A percentile compares a stretch with the other conserved stretches of the same genome.
Conservation (phyloP, 2,329 filamentous ascomycete species). For the Cladosporium sp. region DNA sequence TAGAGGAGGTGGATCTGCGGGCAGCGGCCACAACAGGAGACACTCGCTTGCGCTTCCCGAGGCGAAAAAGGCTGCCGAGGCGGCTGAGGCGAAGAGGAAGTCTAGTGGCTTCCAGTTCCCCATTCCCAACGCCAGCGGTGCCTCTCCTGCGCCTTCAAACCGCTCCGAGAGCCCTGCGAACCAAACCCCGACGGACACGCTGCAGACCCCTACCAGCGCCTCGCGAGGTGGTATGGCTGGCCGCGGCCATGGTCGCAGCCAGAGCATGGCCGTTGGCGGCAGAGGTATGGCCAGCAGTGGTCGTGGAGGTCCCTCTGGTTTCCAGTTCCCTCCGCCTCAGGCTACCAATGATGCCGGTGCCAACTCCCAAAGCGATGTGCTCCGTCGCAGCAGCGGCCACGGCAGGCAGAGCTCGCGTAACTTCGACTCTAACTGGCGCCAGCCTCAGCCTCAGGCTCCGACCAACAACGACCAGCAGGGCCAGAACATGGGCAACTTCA, state of each 20-base stretch:
- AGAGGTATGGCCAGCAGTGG: constrained; percentile 57
- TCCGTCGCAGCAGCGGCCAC: constrained; percentile 76
- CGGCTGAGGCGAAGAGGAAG: constrained; percentile 94
- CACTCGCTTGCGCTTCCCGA: constrained; percentile 93
- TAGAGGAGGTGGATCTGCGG: constrained; percentile 64
- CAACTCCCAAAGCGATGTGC: constrained; percentile 56
- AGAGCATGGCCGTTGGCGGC: constrained; percentile 78
- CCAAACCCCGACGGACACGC: constrained; percentile 15
- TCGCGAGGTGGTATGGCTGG: constrained; percentile 35
- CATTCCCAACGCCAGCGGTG: constrained; percentile 60
- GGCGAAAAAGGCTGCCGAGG: constrained; percentile 93
- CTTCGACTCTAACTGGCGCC: constrained; percentile 97
- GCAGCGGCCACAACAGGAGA: constrained; percentile 79
- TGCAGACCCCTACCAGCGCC: constrained; percentile 18
- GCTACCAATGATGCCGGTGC: constrained; percentile 49
- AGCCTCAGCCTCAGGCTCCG: constrained; percentile 45
- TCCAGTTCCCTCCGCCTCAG: constrained; percentile 57
- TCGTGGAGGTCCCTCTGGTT: constrained; percentile 62
- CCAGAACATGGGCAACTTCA: constrained; percentile 56
- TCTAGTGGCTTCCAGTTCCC: constrained; percentile 95
- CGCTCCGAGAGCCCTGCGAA: constrained; percentile 54
- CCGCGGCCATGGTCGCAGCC: constrained; percentile 62
- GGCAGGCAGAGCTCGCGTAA: constrained; percentile 81
- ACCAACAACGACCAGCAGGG: constrained; percentile 44
- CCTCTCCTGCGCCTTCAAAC: constrained; percentile 42